Evolutionary conservation across 2,329 filamentous ascomycete genomes (phyloP).

Genomic region (Cladophialophora chaetospira): DNA sequence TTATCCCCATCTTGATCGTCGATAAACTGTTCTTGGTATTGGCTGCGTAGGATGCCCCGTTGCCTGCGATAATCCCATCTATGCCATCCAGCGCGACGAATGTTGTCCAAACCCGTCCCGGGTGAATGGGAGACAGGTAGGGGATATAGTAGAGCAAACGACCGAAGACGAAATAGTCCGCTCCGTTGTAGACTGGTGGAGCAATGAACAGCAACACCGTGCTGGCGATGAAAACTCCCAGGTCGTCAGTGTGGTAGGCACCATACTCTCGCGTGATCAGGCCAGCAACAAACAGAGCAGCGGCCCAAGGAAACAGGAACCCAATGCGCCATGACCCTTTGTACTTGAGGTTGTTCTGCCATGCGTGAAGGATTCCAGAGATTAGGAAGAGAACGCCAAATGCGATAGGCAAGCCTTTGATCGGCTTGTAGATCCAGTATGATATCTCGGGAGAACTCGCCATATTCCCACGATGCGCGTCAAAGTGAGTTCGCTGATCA

Average conservation of each 20-base stretch:
- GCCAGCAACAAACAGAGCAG: constrained; percentile 43
- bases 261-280: constrained; percentile 42
- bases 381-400: constrained; percentile 45
- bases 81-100: constrained; percentile 56
- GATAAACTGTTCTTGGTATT: constrained; percentile 35
- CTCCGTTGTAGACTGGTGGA: constrained; percentile 46
- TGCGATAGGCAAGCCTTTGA: constrained; percentile 44
- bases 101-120: constrained; percentile 60
- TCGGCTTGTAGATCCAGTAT: constrained; percentile 46
- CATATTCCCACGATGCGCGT: background rate
- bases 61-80: constrained; percentile 53
- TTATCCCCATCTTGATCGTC: constrained; percentile 46
- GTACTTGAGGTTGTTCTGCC: constrained; percentile 44
- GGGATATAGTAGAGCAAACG: constrained; percentile 53
- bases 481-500: background rate
- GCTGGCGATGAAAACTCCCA: constrained; percentile 43
- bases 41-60: constrained; percentile 40
- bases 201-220: constrained; percentile 44
- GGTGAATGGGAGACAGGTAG: constrained; percentile 55
- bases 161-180: constrained; percentile 56
- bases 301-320: constrained; percentile 46
- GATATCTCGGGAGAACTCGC: constrained; percentile 11
- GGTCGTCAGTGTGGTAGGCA: constrained; percentile 41
- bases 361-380: constrained; percentile 43
- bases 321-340: constrained; percentile 45